A percentile compares a stretch with the other conserved stretches of the same genome.
phyloP scores from a whole-genome alignment of 805 yeast genomes.

The Candida michaelii region DNA sequence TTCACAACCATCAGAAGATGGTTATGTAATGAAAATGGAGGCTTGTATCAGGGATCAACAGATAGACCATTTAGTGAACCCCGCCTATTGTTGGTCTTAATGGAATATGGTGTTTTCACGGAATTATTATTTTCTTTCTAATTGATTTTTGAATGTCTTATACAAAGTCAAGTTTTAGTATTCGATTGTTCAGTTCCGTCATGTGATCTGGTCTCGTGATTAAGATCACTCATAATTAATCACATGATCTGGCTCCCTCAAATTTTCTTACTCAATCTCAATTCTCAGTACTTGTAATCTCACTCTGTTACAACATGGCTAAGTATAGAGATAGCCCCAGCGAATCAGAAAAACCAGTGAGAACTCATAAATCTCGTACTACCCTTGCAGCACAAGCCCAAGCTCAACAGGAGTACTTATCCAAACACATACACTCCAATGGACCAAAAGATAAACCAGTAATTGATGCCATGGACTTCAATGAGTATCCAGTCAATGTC shows the following conservation, averaged over 20 bases:
- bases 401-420: conserved; percentile 64
- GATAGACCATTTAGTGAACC: too few relatives aligned
- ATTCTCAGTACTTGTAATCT: background rate
- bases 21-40: background rate
- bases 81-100: too few relatives aligned
- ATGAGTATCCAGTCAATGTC: conserved; percentile 56
- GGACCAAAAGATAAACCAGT: conserved; percentile 61
- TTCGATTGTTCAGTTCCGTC: too few relatives aligned
- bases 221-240: too few relatives aligned
- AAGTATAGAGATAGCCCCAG: conserved; percentile 34
- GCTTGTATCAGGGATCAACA: too few relatives aligned
- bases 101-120: too few relatives aligned
- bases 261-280: background rate
- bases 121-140: too few relatives aligned
- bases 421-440: conserved; percentile 70
- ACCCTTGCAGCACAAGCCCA: conserved; percentile 63
- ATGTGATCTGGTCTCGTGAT: too few relatives aligned
- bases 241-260: background rate
- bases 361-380: conserved; percentile 50
- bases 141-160: too few relatives aligned
- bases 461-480: conserved; percentile 68
- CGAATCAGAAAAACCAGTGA: conserved; percentile 27
- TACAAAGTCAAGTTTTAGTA: too few relatives aligned
- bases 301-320: conserved; percentile 10
- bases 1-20: background rate